These are phyloP conservation scores for Neurospora discreta DNA, from an alignment of 495 filamentous ascomycete species.

Conservation along the genomic window DNA sequence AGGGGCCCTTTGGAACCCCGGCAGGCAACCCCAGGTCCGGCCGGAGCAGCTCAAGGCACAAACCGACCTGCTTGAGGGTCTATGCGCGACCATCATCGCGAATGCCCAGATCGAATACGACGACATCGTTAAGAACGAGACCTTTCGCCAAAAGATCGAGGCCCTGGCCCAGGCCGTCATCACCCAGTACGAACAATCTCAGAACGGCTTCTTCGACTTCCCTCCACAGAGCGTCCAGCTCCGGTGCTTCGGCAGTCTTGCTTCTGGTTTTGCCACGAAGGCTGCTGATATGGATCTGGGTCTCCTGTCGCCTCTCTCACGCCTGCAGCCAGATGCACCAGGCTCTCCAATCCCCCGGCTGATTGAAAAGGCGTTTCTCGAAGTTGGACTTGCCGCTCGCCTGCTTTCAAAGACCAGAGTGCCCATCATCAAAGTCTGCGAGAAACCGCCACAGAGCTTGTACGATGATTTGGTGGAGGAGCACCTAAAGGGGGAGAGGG, in stretches of 20 bases:
- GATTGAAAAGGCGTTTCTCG: conserved; percentile 58
- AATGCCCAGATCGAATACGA: conserved; percentile 35
- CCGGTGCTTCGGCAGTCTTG: conserved; percentile 60
- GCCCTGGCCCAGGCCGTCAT: conserved; percentile 44
- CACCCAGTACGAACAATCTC: conserved; percentile 31
- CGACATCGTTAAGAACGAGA: conserved; percentile 53
- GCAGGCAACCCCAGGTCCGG: conserved; percentile 6
- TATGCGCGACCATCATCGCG: conserved; percentile 30
- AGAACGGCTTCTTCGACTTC: conserved; percentile 26
- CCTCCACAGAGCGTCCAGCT: conserved; percentile 43
- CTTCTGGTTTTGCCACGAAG: conserved; percentile 61
- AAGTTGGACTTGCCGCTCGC: conserved; percentile 54
- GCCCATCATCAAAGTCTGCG: conserved; percentile 73
- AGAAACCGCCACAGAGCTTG: conserved; percentile 48
- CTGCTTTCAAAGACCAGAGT: conserved; percentile 62
- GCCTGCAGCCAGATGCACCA: conserved; percentile 33
- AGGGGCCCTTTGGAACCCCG: conserved; percentile 7
- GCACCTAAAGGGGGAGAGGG: conserved; percentile 49
- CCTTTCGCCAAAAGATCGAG: conserved; percentile 47
- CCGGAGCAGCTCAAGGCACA: conserved; percentile 33
- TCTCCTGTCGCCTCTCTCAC: conserved; percentile 47
- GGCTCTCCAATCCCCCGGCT: conserved; percentile 49
- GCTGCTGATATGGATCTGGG: conserved; percentile 68
- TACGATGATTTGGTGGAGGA: conserved; percentile 40
- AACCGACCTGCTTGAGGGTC: conserved; percentile 31